These are phyloP conservation scores for Dryas integrifolia DNA, from an alignment of 331 rosid species.

Conservation along the genomic window DNA sequence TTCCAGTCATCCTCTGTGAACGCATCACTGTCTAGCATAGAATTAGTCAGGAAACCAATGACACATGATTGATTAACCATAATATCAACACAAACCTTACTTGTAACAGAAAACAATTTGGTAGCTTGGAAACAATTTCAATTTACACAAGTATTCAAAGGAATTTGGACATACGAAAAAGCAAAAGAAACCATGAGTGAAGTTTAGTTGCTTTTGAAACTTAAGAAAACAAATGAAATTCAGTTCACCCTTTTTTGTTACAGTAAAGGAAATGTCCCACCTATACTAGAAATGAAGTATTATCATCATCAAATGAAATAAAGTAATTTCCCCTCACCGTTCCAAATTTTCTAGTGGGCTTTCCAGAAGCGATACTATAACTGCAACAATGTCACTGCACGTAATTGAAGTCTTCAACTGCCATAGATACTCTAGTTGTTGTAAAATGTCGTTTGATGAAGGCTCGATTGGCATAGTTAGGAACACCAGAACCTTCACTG, in stretches of 20 bases:
- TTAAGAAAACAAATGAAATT: no score
- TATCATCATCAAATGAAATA: not conserved
- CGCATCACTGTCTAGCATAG: constrained; percentile 48
- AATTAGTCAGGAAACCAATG: constrained; percentile 19
- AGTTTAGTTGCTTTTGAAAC: no score
- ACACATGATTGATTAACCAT: not conserved
- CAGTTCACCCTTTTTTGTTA: no score
- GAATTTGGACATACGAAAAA: no score
- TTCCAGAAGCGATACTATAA: constrained; percentile 71
- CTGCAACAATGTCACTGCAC: constrained; percentile 48
- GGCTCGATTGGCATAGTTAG: constrained; percentile 88
- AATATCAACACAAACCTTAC: not conserved
- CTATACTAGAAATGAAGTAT: no score
- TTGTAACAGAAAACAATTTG: no score
- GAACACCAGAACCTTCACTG: constrained; percentile 91
- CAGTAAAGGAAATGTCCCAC: no score
- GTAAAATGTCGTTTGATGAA: constrained; percentile 63
- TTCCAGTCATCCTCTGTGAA: constrained; percentile 97
- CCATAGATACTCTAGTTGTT: constrained; percentile 85
- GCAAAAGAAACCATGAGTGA: no score
- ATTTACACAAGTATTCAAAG: no score
- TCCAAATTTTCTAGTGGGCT: constrained; percentile 86
- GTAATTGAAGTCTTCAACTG: constrained; percentile 68
- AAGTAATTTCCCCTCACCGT: constrained; percentile 39
- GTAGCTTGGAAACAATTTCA: no score